A percentile compares a stretch with the other conserved stretches of the same genome.
Conservation (phyloP, 371 early-diverging fungal species). For the Capniomyces stellatus region DNA sequence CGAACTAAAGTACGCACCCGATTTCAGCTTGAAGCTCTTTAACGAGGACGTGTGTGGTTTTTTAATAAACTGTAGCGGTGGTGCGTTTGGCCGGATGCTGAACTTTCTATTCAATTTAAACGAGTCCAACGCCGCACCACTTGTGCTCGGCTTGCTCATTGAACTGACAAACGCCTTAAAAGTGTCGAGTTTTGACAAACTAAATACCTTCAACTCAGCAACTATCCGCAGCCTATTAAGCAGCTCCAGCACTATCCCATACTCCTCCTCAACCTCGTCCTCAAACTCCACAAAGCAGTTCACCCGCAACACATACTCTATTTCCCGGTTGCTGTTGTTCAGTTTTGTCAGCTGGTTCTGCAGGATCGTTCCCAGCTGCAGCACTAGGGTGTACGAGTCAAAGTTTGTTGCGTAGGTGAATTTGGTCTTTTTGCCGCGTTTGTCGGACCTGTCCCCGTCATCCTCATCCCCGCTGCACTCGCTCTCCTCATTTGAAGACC, state of each 20-base stretch:
- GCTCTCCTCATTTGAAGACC: neutral
- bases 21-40: neutral
- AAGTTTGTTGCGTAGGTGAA: conserved; percentile 36
- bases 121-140: too few relatives aligned
- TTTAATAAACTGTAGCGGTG: neutral
- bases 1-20: too few relatives aligned
- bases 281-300: conserved; percentile 38
- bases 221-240: conserved; percentile 33
- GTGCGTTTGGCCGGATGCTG: conserved; percentile 14
- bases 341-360: conserved; percentile 35
- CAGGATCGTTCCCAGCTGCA: conserved; percentile 46
- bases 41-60: neutral
- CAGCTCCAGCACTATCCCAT: conserved; percentile 24
- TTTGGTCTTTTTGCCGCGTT: too few relatives aligned
- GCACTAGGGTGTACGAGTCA: conserved; percentile 47
- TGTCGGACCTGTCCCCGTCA: too few relatives aligned
- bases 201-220: conserved; percentile 33
- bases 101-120: conserved; percentile 21
- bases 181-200: conserved; percentile 6
- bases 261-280: conserved; percentile 31
- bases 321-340: conserved; percentile 34
- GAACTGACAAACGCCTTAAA: too few relatives aligned
- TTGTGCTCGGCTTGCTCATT: too few relatives aligned
- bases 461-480: too few relatives aligned
- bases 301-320: conserved; percentile 30